These are phyloP conservation scores for Tolypocladium pustulatum DNA, from an alignment of 2,329 filamentous ascomycete species.

Conservation along the genomic window DNA sequence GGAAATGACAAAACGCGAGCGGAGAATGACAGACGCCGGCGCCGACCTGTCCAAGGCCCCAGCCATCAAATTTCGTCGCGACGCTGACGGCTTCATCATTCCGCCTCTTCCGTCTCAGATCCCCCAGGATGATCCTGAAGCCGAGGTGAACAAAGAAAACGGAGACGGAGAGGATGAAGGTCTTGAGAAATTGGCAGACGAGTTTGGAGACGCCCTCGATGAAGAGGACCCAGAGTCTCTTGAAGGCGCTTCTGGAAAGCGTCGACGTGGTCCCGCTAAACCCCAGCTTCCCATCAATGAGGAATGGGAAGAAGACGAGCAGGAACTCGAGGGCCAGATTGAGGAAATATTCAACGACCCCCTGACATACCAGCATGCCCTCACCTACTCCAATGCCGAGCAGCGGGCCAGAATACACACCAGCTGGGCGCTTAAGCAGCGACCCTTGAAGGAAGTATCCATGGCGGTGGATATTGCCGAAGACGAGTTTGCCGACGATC, in stretches of 20 bases:
- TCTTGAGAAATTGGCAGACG: conserved; percentile 30
- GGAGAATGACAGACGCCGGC: conserved; percentile 15
- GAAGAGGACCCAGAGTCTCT: conserved; percentile 14
- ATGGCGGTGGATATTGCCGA: conserved; percentile 60
- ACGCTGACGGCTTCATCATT: conserved; percentile 60
- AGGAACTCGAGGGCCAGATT: conserved; percentile 59
- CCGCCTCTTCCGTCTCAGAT: conserved; percentile 37
- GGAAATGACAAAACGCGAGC: background rate
- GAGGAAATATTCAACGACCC: conserved; percentile 57
- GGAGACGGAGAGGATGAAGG: conserved; percentile 14
- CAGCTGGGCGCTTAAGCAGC: conserved; percentile 37
- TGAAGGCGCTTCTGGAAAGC: conserved; percentile 9
- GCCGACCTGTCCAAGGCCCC: conserved; percentile 23
- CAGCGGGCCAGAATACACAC: conserved; percentile 44
- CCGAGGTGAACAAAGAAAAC: conserved; percentile 1
- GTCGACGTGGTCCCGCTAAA: conserved; percentile 15
- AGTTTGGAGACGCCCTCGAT: conserved; percentile 32
- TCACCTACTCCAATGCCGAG: conserved; percentile 46
- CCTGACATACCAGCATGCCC: conserved; percentile 43
- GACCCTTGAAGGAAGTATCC: conserved; percentile 35
- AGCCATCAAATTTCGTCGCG: conserved; percentile 33
- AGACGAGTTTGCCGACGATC: conserved; percentile 81
- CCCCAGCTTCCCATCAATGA: conserved; percentile 46
- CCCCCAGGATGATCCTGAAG: conserved; percentile 17
- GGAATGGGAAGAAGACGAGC: conserved; percentile 53